Base-by-base conservation (phyloP, 371 early-diverging fungal species). In the Mortierella sp. region DNA sequence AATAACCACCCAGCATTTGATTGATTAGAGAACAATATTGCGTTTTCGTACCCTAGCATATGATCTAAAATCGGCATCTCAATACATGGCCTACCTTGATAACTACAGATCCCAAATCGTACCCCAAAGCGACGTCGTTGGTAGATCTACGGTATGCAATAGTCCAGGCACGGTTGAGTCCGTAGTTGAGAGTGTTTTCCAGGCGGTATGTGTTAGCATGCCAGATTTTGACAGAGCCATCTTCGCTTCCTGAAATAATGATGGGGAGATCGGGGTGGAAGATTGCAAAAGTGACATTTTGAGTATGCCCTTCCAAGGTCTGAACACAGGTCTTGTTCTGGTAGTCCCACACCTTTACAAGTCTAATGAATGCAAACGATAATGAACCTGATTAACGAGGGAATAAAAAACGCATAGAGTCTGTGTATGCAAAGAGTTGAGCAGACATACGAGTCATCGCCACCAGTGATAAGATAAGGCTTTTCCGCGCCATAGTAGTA, bases 271-370 rank as follows among this genome's bases (percentile, higher is more conserved):
- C 95, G 0, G 99, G 99, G 83, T 99, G 99, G 89, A 96, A 99
- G 26, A 93, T 90, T 8, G 96, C 93, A 64, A 95, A 92, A 31
- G 95, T 93, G 22, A 99, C 96, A 76, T 99, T 99, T 69, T 99
- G 96, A 15, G 95, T 90, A 83, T 99, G 99, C 6, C 99, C 99
- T 84, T 97, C 96, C 55, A 99, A 89, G 1, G 96, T 97, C 70
- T 96, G 97, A 5, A 99, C 96, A 71, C 99, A 98, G 31, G 95
- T 94, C 85, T 97, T 98, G 89, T 96, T 99, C 82, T 99, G 98
- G 80, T 99, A 99, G 86, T 99, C 98, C 99, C 99, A 99, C 32
- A 99, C 92, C 76, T 98, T 98, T 69, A 98, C 95, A 29, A 91
- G 70, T 54, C 57, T 57, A 57, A 8, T 34, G 4, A 17, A 13